A percentile compares a stretch with the other conserved stretches of the same genome.
Evolutionary conservation across 2,329 filamentous ascomycete species (phyloP).

Genomic region (Coniochaeta sp.): DNA sequence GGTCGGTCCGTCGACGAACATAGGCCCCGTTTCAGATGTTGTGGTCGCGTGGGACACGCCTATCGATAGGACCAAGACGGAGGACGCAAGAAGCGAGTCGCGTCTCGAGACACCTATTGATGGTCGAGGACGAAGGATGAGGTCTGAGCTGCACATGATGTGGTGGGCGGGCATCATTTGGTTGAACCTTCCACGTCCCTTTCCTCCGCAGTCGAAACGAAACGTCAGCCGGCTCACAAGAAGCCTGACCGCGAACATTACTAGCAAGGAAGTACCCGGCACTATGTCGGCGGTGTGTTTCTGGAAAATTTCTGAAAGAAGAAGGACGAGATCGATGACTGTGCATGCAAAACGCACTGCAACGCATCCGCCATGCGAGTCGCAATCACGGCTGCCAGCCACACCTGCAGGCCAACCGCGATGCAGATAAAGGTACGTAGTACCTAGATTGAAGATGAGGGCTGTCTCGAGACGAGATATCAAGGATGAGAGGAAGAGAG

Average conservation of each 20-base stretch:
- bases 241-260: background rate
- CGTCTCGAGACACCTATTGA: background rate
- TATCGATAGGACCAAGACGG: too few relatives aligned
- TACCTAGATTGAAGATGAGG: background rate
- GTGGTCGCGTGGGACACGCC: background rate
- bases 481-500: conserved; percentile 5
- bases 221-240: background rate
- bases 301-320: too few relatives aligned
- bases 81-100: background rate
- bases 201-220: background rate
- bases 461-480: conserved; percentile 1
- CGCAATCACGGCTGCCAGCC: background rate
- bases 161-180: background rate
- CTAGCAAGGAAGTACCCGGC: background rate
- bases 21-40: background rate
- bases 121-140: background rate
- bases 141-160: too few relatives aligned
- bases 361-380: background rate
- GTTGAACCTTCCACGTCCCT: background rate
- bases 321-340: background rate
- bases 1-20: background rate
- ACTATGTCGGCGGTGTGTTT: background rate
- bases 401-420: background rate
- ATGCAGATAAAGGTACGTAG: background rate
- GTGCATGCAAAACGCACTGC: background rate